Evolutionary conservation across 164 flowering plant genomes (phyloP), one percentile per base, ranked within the genome.

Genomic region (Euptelea pleiosperma): DNA sequence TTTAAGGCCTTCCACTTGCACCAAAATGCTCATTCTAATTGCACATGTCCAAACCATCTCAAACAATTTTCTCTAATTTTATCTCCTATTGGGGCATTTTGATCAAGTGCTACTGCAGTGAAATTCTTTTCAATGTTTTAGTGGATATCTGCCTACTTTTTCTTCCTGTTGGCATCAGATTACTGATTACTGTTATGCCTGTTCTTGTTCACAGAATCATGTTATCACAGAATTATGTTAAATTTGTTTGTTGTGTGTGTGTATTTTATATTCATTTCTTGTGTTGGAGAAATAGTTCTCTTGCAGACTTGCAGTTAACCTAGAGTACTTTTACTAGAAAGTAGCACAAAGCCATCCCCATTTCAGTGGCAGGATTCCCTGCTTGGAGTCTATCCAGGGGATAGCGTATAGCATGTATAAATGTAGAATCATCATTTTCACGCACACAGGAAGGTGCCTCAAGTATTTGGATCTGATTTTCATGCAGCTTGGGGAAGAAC

Each of bases 401-500:
- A n/a, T 29, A 18, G 35, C 14, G 30, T 10, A 2, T 6, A 37
- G 28, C 11, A 43, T 35, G 0, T 30, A n/a, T 40, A 41, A 9
- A 52, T 26, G 21, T 33, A 3, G 5, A 48, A 28, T 11, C 18
- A 21, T 52, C 57, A 10, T 53, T 12, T 21, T 21, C 19, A 29
- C n/a, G n/a, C n/a, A n/a, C n/a, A 3, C 30, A 26, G 7, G 28
- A 28, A 48, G 15, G 5, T 22, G 43, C 43, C n/a, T 52, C n/a
- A 50, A 35, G 8, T 35, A 6, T 46, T 12, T 59, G 35, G 19
- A 19, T 56, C 30, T 67, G 25, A 60, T 52, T n/a, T 67, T n/a
- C 19, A 6, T 76, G 30, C 78, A 89, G 97, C 88, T 89, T 60
- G 94, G 97, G 34, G 91, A 88, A 57, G 99, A 88, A 63, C 57